A percentile compares a stretch with the other conserved stretches of the same genome.
phyloP scores from a whole-genome alignment of 768 basidiomycete genomes.

The Crassisporium funariophilum region DNA sequence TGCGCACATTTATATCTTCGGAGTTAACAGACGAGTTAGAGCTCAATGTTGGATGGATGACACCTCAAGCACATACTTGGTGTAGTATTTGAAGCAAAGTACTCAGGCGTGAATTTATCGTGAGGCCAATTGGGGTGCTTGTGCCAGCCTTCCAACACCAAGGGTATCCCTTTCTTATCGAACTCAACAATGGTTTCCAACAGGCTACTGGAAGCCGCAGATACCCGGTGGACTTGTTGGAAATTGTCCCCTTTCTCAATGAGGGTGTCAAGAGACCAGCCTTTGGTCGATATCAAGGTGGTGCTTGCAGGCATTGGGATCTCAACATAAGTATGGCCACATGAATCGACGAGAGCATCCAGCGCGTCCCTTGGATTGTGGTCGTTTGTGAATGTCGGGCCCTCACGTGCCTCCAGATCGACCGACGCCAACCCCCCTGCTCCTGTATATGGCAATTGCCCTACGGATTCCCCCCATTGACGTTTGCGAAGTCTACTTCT shows the following conservation, averaged over 20 bases:
- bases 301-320: neutral
- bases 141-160: conserved; percentile 68
- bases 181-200: conserved; percentile 40
- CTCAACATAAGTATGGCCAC: neutral
- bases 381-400: neutral
- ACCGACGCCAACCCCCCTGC: too few species aligned
- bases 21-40: neutral
- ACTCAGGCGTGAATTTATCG: conserved; percentile 55
- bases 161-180: conserved; percentile 55
- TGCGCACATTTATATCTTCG: conserved; percentile 61
- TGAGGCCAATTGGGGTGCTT: conserved; percentile 55
- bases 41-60: neutral
- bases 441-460: too few species aligned
- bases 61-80: conserved; percentile 13
- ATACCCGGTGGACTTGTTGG: conserved; percentile 35
- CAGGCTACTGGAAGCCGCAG: conserved; percentile 37
- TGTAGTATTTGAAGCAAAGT: conserved; percentile 41
- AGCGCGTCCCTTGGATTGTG: too few species aligned
- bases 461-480: too few species aligned
- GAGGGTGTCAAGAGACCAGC: conserved; percentile 53
- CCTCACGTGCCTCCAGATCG: too few species aligned
- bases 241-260: conserved; percentile 44
- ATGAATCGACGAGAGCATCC: neutral
- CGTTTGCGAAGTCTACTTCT: too few species aligned
- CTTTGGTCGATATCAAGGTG: conserved; percentile 38